Percentiles rank a stretch among this genome's conserved stretches.
These are phyloP conservation scores for Fusarium sulawesiense DNA, from an alignment of 2,329 filamentous ascomycete species.

Conservation along the genomic window DNA sequence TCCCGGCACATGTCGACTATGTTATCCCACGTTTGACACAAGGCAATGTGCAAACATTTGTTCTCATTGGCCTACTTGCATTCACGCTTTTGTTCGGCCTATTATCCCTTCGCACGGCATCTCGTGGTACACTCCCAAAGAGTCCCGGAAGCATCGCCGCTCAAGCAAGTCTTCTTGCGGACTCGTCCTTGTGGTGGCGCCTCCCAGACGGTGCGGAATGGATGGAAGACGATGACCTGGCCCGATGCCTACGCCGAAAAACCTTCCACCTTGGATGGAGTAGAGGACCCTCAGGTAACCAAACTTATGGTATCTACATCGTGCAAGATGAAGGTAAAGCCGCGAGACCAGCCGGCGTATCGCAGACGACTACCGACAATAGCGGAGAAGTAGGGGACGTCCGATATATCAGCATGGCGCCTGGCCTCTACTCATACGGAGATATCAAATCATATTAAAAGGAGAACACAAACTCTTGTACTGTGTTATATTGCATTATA, in stretches of 20 bases:
- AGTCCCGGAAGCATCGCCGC: slow-evolving; percentile 47
- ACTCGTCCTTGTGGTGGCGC: slow-evolving; percentile 46
- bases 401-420: slow-evolving; percentile 45
- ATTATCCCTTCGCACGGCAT: slow-evolving; percentile 41
- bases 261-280: slow-evolving; percentile 45
- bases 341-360: slow-evolving; percentile 14
- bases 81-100: slow-evolving; percentile 39
- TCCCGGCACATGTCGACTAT: slow-evolving; percentile 39
- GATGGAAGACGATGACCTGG: slow-evolving; percentile 45
- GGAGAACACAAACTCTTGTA: slow-evolving; percentile 3
- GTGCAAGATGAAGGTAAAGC: slow-evolving; percentile 45
- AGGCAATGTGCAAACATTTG: slow-evolving; percentile 36
- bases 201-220: slow-evolving; percentile 45
- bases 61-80: slow-evolving; percentile 38
- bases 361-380: slow-evolving; percentile 18
- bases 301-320: slow-evolving; percentile 44
- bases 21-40: slow-evolving; percentile 41
- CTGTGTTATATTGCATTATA: slow-evolving; percentile 1
- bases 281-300: slow-evolving; percentile 26
- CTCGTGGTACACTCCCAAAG: slow-evolving; percentile 41
- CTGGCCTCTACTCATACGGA: slow-evolving; percentile 44
- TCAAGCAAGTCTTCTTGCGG: slow-evolving; percentile 46
- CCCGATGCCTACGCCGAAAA: slow-evolving; percentile 42
- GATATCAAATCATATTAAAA: slow-evolving; percentile 40
- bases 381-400: slow-evolving; percentile 23